Evolutionary conservation across 2,329 filamentous ascomycete species (phyloP), one percentile per base, ranked within the genome.

Genomic region (Colletotrichum spaethianum): DNA sequence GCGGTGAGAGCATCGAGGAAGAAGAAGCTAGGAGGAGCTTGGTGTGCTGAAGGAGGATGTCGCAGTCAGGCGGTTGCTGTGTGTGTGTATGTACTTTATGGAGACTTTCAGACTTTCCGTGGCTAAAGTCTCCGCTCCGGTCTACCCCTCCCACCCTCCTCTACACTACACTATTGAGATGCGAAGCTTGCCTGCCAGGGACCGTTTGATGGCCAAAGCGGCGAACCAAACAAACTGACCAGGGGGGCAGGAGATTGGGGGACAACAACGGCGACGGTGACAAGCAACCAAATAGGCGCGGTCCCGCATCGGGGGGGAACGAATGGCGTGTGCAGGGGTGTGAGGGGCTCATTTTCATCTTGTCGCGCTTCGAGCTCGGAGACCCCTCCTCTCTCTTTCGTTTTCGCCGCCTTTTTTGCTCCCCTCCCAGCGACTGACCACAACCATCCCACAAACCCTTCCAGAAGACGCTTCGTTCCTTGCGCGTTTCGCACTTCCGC

Each of bases 321-420:
- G 42, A 48, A 36, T 36, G 40, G 42, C 18, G 23, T 4, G 42
- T 33, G 42, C 59, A 38, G 42, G 52, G 67, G 65, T 53, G 28
- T 67, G 62, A 70, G 44, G 61, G 50, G 61, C 50, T 33, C 26
- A 26, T 23, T 53, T 65, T 44, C 36, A 46, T 8, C 16, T 12
- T 55, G 26, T 62, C 33, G 33, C 23, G 33, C 53, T n/a, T n/a
- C 36, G 18, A 62, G 31, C 18, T 26, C 28, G n/a, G 23, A 18
- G 33, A 65, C 67, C 67, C 67, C 67, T 62, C 67, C 46, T 60
- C 60, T 63, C 23, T 50, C 16, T 18, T 50, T 50, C 36, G 16
- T 40, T 63, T 52, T 67, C n/a, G 56, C 36, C 56, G 64, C 56
- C 56, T 61, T 67, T 65, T 59, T 36, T 56, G 48, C 23, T 52